A percentile compares a stretch with the other conserved stretches of the same genome.
Evolutionary conservation across 192 early-diverging fungal species (phyloP).

Genomic region (Coemansia pectinata): DNA sequence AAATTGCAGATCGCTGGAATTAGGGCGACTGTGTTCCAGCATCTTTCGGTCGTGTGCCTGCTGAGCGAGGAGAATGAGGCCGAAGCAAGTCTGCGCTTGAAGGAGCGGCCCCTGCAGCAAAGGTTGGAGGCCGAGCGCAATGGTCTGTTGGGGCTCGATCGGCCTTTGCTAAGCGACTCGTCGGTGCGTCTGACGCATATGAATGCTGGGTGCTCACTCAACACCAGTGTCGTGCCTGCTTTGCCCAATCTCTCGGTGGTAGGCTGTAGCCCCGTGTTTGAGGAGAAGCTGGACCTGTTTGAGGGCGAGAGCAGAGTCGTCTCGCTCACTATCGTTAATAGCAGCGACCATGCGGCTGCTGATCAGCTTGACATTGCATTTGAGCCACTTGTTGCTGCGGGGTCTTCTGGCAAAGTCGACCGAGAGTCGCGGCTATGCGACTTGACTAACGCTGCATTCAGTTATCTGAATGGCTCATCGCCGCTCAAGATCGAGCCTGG

Average conservation of each 20-base stretch:
- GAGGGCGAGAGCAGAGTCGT: conserved; percentile 42
- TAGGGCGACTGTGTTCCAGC: conserved; percentile 31
- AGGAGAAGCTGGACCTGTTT: conserved; percentile 37
- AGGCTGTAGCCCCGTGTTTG: conserved; percentile 16
- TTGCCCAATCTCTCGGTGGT: conserved; percentile 29
- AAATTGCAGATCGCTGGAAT: conserved; percentile 29
- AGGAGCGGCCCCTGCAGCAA: conserved; percentile 25
- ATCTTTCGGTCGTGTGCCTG: conserved; percentile 23
- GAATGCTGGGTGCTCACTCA: conserved; percentile 22
- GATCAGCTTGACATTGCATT: conserved; percentile 26
- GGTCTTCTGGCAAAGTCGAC: background rate
- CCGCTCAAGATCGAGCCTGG: background rate
- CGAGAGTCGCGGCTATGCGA: conserved; percentile 24
- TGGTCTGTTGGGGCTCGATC: conserved; percentile 17
- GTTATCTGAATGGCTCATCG: conserved; percentile 13
- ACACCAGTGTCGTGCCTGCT: conserved; percentile 20
- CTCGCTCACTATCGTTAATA: conserved; percentile 27
- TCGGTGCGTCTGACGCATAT: conserved; percentile 25
- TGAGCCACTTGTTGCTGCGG: conserved; percentile 22
- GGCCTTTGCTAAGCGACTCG: background rate
- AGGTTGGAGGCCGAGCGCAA: conserved; percentile 38
- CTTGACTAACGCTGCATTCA: conserved; percentile 30
- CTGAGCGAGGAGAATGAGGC: conserved; percentile 26
- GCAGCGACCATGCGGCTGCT: conserved; percentile 14
- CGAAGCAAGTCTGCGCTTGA: conserved; percentile 16